Conservation (phyloP, 192 early-diverging fungal genomes). For the Diversispora eburnea region DNA sequence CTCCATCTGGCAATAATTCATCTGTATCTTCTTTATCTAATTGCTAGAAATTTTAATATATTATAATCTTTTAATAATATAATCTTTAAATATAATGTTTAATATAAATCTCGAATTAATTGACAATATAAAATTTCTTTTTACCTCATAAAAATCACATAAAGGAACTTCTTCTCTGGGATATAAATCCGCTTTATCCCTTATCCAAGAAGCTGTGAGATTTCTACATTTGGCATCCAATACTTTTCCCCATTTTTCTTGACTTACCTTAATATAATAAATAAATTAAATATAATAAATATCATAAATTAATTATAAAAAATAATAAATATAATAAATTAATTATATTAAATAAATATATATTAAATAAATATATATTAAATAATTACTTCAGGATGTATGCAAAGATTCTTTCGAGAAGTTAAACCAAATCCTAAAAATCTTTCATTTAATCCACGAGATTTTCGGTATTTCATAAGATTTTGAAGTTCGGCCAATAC, state of each 20-base stretch:
- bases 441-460: conserved; percentile 63
- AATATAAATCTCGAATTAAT: background rate
- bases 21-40: conserved; percentile 62
- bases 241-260: conserved; percentile 79
- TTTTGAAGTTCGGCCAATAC: conserved; percentile 93
- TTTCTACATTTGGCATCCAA: conserved; percentile 91
- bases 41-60: conserved; percentile 37
- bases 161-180: conserved; percentile 45
- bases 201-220: conserved; percentile 92
- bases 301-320: too few species aligned
- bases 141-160: conserved; percentile 80
- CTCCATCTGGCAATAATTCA: conserved; percentile 73
- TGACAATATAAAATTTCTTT: background rate
- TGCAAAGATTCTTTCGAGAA: conserved; percentile 89
- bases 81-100: too few species aligned
- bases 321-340: too few species aligned
- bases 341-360: too few species aligned
- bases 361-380: too few species aligned
- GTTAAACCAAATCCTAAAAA: conserved; percentile 94
- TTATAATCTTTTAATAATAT: background rate
- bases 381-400: conserved; percentile 73
- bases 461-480: conserved; percentile 78
- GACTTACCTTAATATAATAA: conserved; percentile 36
- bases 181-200: conserved; percentile 58
- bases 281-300: background rate